phyloP scores from a whole-genome alignment of 257 asterid genomes.

The Agastache rugosa region DNA sequence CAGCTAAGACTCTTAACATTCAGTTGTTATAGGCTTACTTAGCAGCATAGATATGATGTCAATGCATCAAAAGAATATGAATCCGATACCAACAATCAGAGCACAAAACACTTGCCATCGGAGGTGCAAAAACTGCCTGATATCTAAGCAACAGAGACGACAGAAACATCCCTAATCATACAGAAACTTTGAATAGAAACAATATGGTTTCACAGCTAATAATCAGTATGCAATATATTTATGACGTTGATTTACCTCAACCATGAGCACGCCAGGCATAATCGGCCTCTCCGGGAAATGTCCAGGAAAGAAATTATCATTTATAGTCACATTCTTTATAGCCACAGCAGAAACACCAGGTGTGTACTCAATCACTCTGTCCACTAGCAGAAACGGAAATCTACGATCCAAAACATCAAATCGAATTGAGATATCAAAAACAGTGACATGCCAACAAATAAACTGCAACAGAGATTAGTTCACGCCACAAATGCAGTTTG shows the following conservation, averaged over 20 bases:
- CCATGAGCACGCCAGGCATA: conserved; percentile 98
- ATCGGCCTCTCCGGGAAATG: conserved; percentile 97
- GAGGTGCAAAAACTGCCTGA: background rate
- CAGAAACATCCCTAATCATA: background rate
- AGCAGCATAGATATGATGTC: no score
- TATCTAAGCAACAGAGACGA: background rate
- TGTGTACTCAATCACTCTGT: conserved; percentile 83
- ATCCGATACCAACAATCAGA: background rate
- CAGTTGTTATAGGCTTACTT: no score
- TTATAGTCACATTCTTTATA: conserved; percentile 89
- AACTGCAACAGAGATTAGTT: no score
- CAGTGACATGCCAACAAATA: background rate
- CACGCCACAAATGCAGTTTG: background rate
- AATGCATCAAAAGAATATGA: background rate
- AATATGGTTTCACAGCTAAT: background rate
- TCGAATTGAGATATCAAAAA: background rate
- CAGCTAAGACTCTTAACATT: background rate
- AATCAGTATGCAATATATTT: background rate
- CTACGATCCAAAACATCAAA: conserved; percentile 41
- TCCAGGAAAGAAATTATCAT: conserved; percentile 90
- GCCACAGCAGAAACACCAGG: conserved; percentile 92
- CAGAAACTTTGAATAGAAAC: background rate
- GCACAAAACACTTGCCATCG: background rate
- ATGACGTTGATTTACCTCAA: conserved; percentile 57
- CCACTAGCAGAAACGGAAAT: conserved; percentile 86